Evolutionary conservation across 176 grass and related monocot species (phyloP), one percentile per base, ranked within the genome.

Genomic region (Oryza rufipogon): DNA sequence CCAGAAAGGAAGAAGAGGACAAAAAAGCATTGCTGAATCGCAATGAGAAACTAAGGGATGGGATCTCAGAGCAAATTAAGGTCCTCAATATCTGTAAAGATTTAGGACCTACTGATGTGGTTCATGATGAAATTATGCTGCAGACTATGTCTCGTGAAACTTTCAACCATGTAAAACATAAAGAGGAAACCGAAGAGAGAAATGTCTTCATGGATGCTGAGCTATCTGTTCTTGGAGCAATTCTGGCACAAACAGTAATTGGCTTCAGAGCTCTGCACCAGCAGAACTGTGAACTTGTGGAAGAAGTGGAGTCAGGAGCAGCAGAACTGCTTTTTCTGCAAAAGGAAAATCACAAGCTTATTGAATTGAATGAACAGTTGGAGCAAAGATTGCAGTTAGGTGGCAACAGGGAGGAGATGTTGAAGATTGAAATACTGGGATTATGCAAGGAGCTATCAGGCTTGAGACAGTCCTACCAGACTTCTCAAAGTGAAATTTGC

Each of bases 111-210:
- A 47, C 73, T 78, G 80, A 86, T 54, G 60, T 81, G 75, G 82
- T 87, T 80, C 51, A 77, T 41, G 86, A 89, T 89, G 92, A 94
- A 91, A 78, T 87, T 83, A 34, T 89, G 42, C 81, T 91, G 32
- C 79, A 88, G 10, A 38, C 54, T 46, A 81, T 91, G 80, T 79
- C 54, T 60, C 23, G 5, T 81, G 86, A 84, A 81, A 86, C 87
- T 73, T 73, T 36, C 70, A 86, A 88, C 72, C 63, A 90, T 20
- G 23, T 92, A 48, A 79, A 80, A 64, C 87, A 85, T 68, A 86
- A 87, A 84, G 86, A 83, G 60, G 92, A 92, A 15, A 49, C 58
- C 0, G 78, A 94, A 83, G 63, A 82, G 72, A 80, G 80, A 68
- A 91, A 86, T 64, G 49, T 51, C 17, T 75, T 66, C 66, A 82